Evolutionary conservation across 1,284 basidiomycete genomes (phyloP).

Genomic region (Cutaneotrichosporon cavernicola): DNA sequence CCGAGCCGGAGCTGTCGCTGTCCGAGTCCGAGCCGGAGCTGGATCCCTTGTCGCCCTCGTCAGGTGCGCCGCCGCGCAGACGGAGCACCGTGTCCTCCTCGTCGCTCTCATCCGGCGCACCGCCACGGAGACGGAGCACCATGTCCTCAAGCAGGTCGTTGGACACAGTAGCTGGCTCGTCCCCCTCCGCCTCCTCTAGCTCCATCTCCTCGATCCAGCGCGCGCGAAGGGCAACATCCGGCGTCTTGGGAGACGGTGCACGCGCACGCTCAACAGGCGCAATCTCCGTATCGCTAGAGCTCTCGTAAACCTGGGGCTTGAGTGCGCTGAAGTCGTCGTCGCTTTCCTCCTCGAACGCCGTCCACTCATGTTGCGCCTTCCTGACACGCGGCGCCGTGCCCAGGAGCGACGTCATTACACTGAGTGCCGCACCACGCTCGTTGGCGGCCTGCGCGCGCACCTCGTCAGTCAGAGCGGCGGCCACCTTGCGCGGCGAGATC

Average conservation of each 20-base stretch:
- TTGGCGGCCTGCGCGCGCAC: slow-evolving; percentile 27
- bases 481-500: not conserved
- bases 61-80: slow-evolving; percentile 8
- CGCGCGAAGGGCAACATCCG: not conserved
- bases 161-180: slow-evolving; percentile 7
- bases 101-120: slow-evolving; percentile 8
- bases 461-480: slow-evolving; percentile 25
- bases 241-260: slow-evolving; percentile 11
- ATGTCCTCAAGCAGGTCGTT: slow-evolving; percentile 6
- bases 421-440: slow-evolving; percentile 33
- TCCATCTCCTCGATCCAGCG: not conserved
- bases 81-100: slow-evolving; percentile 8
- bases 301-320: slow-evolving; percentile 12
- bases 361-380: slow-evolving; percentile 23
- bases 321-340: slow-evolving; percentile 23
- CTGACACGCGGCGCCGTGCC: slow-evolving; percentile 19
- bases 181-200: not conserved
- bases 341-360: slow-evolving; percentile 29
- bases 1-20: slow-evolving; percentile 16
- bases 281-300: slow-evolving; percentile 23
- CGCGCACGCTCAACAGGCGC: slow-evolving; percentile 22
- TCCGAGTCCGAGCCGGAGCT: not conserved
- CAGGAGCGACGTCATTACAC: slow-evolving; percentile 35
- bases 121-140: slow-evolving; percentile 4
- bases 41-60: not conserved